Conservation (phyloP, 768 basidiomycete species). For the Rhizopogon rudus region DNA sequence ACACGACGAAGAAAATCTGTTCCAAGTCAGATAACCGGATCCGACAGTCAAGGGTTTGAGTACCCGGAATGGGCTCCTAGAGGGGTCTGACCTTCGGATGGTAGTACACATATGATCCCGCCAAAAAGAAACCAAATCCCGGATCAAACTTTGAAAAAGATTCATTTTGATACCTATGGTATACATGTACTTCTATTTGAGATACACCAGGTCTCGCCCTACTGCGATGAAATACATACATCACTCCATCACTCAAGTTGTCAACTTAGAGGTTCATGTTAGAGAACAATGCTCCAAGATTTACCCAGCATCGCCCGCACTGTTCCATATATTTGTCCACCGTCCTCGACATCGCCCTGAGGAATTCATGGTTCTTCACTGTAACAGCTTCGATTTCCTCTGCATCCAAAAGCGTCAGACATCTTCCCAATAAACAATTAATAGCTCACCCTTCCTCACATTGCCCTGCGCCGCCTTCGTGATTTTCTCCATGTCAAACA, state of each 20-base stretch:
- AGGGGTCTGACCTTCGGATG: too few relatives aligned
- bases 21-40: too few relatives aligned
- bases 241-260: too few relatives aligned
- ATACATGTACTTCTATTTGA: not conserved
- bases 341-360: conserved; percentile 48
- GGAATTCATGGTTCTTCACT: conserved; percentile 41
- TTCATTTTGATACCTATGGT: not conserved
- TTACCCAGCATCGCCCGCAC: conserved; percentile 30
- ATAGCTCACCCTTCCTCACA: conserved; percentile 32
- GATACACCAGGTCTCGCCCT: too few relatives aligned
- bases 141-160: not conserved
- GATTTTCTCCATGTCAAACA: conserved; percentile 74
- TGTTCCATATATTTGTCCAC: conserved; percentile 81
- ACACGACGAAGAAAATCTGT: too few relatives aligned
- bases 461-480: conserved; percentile 46
- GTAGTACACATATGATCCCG: too few relatives aligned
- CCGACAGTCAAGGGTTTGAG: too few relatives aligned
- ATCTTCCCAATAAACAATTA: not conserved
- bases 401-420: conserved; percentile 19
- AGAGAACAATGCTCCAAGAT: conserved; percentile 36
- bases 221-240: not conserved
- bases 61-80: too few relatives aligned
- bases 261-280: not conserved
- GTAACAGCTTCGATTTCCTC: conserved; percentile 53
- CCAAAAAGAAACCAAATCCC: too few relatives aligned